Evolutionary conservation across 2,329 filamentous ascomycete species (phyloP).

Genomic region (Alternaria burnsii): DNA sequence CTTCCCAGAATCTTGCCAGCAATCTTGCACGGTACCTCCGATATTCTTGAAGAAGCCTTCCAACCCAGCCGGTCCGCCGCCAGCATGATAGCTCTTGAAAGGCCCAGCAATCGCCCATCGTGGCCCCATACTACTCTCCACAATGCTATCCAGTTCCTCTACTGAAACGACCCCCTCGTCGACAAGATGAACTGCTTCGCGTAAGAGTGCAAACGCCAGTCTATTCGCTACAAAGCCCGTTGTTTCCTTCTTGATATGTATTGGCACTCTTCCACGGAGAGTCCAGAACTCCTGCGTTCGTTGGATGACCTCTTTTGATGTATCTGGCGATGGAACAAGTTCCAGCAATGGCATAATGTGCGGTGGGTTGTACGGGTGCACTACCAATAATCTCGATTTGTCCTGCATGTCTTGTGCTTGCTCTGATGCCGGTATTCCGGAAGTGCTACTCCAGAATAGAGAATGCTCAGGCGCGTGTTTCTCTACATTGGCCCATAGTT

Average conservation of each 20-base stretch:
- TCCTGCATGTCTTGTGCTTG: constrained; percentile 58
- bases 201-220: constrained; percentile 64
- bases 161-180: constrained; percentile 61
- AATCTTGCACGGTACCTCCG: constrained; percentile 62
- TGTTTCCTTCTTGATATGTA: constrained; percentile 61
- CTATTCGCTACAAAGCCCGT: constrained; percentile 67
- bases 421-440: constrained; percentile 63
- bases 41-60: constrained; percentile 65
- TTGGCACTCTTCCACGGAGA: constrained; percentile 54
- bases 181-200: constrained; percentile 65
- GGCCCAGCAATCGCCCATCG: constrained; percentile 55
- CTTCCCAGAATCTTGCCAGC: constrained; percentile 61
- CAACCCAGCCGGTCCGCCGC: constrained; percentile 64
- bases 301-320: constrained; percentile 48
- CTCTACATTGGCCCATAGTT: constrained; percentile 62
- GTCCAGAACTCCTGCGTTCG: constrained; percentile 59
- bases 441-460: constrained; percentile 66
- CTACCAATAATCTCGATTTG: constrained; percentile 60
- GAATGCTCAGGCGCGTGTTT: constrained; percentile 54
- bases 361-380: constrained; percentile 70
- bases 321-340: constrained; percentile 61
- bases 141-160: constrained; percentile 62
- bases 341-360: constrained; percentile 69
- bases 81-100: constrained; percentile 67
- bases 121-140: constrained; percentile 39